Base-by-base conservation (phyloP, 495 filamentous ascomycete species). In the Sordaria brevicollis region DNA sequence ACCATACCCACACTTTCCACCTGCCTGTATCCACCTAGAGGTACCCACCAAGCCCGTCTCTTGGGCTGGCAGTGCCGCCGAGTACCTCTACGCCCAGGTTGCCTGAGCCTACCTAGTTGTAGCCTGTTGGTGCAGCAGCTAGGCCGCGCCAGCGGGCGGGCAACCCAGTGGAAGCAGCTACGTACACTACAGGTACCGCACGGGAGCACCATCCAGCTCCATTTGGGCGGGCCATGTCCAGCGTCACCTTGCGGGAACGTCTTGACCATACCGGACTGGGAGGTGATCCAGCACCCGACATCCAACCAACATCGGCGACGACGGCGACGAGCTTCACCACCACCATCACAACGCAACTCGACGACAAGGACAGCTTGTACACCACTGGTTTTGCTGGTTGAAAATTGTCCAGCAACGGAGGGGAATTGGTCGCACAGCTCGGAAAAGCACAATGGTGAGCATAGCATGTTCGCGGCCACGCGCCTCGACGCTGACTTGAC, bases 371-470 rank as follows among this genome's bases (percentile, higher is more conserved):
- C 25, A 11, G 33, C 13, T 25, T 62, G 49, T 31, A 62, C 25
- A 31, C 2, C 25, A 31, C 5, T 31, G 13, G 5, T 62, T 62
- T 62, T 31, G 11, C 49, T 62, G 49, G 49, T 33, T 25, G 13
- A 13, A 31, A 17, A 31, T 62, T 1, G 33, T 1, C 25, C 49
- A 62, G 6, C 49, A 62, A 1, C 49, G 25, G 49, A 62, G 49
- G 49, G 41, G 49, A 62, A 62, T 25, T 33, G 49, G 49, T 31
- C 49, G 25, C 49, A 29, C 49, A 31, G 49, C 49, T 62, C 15
- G 35, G 38, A 66, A 43, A 68, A 65, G 54, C 71, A 69, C 49
- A 29, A 77, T 77, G 76, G 76, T 77, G 49, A 73, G 49, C 49
- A 54, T 54, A 21, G n/a, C n/a, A n/a, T n/a, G n/a, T n/a, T 54